Conservation (phyloP, 352 stramenopile species). For the Phytophthora litchii region DNA sequence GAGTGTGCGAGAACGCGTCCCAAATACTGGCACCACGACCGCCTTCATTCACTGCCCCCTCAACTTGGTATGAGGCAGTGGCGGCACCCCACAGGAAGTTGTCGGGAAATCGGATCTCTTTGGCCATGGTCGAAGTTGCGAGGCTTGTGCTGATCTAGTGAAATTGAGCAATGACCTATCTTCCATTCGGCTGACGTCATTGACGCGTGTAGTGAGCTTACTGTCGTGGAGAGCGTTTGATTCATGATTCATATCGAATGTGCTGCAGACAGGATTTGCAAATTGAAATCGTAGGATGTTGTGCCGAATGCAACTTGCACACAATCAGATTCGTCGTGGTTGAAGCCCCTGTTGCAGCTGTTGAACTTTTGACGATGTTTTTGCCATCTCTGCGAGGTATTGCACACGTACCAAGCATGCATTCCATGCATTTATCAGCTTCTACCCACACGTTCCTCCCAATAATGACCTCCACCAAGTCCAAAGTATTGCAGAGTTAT, state of each 20-base stretch:
- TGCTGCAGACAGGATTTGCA: background rate
- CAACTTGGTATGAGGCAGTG: constrained; percentile 93
- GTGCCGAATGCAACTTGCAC: background rate
- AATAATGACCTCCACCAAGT: no score
- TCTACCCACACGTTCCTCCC: no score
- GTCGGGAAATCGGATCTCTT: constrained; percentile 52
- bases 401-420: no score
- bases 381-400: background rate
- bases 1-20: constrained; percentile 86
- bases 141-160: constrained; percentile 3
- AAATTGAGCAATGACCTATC: constrained; percentile 28
- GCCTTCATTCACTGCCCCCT: constrained; percentile 84
- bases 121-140: constrained; percentile 20
- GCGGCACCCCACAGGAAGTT: constrained; percentile 87
- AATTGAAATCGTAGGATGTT: background rate
- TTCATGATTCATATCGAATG: background rate
- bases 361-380: constrained; percentile 8
- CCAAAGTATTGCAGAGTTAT: no score
- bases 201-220: background rate
- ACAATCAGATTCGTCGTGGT: constrained; percentile 10
- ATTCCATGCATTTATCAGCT: no score
- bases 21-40: constrained; percentile 87
- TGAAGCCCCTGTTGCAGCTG: constrained; percentile 13
- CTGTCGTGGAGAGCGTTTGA: background rate
- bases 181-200: constrained; percentile 2